A percentile compares a stretch with the other conserved stretches of the same genome.
Evolutionary conservation across 345 rosid genomes (phyloP).

Genomic region (Streptanthus diversifolius): DNA sequence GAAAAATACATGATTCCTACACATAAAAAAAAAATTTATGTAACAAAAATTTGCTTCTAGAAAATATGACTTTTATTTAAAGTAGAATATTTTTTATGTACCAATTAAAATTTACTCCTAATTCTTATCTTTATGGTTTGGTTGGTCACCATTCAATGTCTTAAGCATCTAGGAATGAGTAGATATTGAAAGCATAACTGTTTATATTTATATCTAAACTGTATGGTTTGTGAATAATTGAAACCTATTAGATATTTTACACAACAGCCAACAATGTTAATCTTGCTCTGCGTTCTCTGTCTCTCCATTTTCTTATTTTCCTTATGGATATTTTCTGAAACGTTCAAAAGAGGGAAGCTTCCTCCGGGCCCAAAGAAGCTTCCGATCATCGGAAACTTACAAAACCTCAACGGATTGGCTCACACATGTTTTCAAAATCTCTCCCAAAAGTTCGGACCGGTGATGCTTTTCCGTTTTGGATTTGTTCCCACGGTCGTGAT

Average conservation of each 20-base stretch:
- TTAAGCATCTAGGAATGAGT: neutral
- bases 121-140: neutral
- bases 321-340: neutral
- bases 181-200: neutral
- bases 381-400: constrained; percentile 46
- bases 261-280: constrained; percentile 12
- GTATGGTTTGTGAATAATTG: neutral
- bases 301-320: neutral
- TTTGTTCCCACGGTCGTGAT: constrained; percentile 37
- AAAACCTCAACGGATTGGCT: constrained; percentile 35
- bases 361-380: constrained; percentile 39
- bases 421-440: constrained; percentile 34
- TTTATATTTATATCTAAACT: neutral
- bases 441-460: constrained; percentile 42
- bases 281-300: constrained; percentile 10
- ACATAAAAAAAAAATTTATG: too few relatives aligned
- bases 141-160: neutral
- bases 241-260: neutral
- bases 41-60: too few relatives aligned
- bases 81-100: too few relatives aligned
- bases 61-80: too few relatives aligned
- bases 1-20: too few relatives aligned
- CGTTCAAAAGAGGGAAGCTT: neutral
- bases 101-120: neutral
- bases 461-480: constrained; percentile 44